phyloP scores from a whole-genome alignment of 805 yeast species.

The Saccharomycodes ludwigii region DNA sequence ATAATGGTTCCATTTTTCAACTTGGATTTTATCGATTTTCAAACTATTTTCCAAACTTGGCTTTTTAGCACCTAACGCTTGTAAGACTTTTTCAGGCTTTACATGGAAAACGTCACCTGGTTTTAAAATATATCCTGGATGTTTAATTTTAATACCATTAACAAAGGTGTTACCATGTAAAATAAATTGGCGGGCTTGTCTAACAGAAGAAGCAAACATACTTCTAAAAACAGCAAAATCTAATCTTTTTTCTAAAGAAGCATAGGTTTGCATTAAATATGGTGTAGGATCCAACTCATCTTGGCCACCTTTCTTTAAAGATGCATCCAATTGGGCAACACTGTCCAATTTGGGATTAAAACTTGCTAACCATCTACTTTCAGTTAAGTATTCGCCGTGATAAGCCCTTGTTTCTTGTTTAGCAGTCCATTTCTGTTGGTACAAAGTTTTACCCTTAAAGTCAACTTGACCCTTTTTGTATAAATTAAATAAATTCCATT shows the following conservation, averaged over 20 bases:
- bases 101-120: conserved; percentile 86
- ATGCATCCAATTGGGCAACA: conserved; percentile 81
- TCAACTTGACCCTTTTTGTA: conserved; percentile 54
- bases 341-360: conserved; percentile 64
- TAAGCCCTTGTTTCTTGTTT: conserved; percentile 88
- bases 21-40: conserved; percentile 59
- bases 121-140: conserved; percentile 64
- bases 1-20: conserved; percentile 63
- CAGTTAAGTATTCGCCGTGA: conserved; percentile 90
- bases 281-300: conserved; percentile 54
- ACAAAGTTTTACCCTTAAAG: conserved; percentile 55
- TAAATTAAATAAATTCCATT: conserved; percentile 78
- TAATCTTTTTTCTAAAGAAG: conserved; percentile 75
- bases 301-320: conserved; percentile 39
- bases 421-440: conserved; percentile 84
- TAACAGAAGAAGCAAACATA: conserved; percentile 82
- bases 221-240: conserved; percentile 87
- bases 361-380: conserved; percentile 60
- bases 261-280: conserved; percentile 76
- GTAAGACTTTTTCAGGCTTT: conserved; percentile 71
- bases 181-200: conserved; percentile 89
- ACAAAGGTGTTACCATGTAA: conserved; percentile 72
- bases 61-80: conserved; percentile 74
- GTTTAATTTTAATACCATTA: conserved; percentile 66
- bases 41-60: conserved; percentile 63